These are phyloP conservation scores for Aspergillus mulundensis DNA, from an alignment of 495 filamentous ascomycete genomes.

Conservation along the genomic window DNA sequence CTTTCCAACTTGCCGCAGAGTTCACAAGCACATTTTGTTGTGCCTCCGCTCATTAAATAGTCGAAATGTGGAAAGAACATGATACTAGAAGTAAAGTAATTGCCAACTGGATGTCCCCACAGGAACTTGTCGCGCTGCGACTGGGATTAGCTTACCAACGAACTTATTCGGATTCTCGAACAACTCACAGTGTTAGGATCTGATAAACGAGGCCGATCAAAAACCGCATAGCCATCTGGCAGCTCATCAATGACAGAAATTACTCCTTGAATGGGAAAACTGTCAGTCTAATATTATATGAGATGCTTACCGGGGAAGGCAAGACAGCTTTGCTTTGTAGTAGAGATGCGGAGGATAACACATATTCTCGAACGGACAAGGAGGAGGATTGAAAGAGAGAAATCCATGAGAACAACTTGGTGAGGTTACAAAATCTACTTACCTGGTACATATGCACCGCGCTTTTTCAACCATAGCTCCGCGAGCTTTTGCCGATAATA, in stretches of 20 bases:
- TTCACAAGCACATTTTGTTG: slow-evolving; percentile 32
- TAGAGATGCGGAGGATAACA: not conserved
- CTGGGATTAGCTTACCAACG: slow-evolving; percentile 2
- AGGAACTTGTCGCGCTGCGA: slow-evolving; percentile 48
- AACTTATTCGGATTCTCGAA: not conserved
- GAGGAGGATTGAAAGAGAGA: not conserved
- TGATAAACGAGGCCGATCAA: slow-evolving; percentile 37
- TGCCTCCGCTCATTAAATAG: slow-evolving; percentile 48
- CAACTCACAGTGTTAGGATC: slow-evolving; percentile 35
- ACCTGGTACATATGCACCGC: slow-evolving; percentile 31
- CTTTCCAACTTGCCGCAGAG: slow-evolving; percentile 30
- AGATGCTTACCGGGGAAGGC: too few relatives aligned
- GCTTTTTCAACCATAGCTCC: slow-evolving; percentile 34
- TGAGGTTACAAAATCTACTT: slow-evolving; percentile 4
- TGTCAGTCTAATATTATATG: slow-evolving; percentile 3
- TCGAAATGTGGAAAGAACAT: slow-evolving; percentile 57
- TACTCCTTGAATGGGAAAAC: slow-evolving; percentile 34
- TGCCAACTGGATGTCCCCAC: slow-evolving; percentile 51
- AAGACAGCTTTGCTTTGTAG: too few relatives aligned
- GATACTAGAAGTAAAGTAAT: slow-evolving; percentile 46
- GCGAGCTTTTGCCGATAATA: slow-evolving; percentile 33
- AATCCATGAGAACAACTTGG: not conserved
- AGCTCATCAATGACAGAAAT: slow-evolving; percentile 48
- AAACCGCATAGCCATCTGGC: slow-evolving; percentile 52
- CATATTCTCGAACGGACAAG: not conserved